A percentile compares a stretch with the other conserved stretches of the same genome.
Conservation (phyloP, 768 basidiomycete genomes). For the Sarcodon sp. region DNA sequence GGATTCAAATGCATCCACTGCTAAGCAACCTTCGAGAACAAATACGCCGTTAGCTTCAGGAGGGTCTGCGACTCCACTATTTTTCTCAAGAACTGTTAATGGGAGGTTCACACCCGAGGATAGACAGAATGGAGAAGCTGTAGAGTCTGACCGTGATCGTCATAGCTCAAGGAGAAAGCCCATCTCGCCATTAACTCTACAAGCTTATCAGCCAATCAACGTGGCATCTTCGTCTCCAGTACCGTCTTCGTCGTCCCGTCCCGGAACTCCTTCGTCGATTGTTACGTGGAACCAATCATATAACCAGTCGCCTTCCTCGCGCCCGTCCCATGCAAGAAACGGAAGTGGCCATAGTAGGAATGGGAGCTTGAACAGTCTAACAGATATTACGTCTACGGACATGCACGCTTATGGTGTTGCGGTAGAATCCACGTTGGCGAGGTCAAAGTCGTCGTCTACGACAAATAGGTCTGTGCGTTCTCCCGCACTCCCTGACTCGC, state of each 20-base stretch:
- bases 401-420: not conserved
- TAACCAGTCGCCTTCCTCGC: not conserved
- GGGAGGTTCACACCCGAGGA: conserved; percentile 57
- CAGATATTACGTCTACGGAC: conserved; percentile 8
- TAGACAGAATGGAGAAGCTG: conserved; percentile 11
- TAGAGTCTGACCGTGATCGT: conserved; percentile 36
- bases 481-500: conserved; percentile 49
- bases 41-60: conserved; percentile 27
- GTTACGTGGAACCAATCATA: conserved; percentile 15
- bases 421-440: conserved; percentile 3
- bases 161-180: conserved; percentile 39
- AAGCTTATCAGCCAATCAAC: conserved; percentile 46
- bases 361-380: conserved; percentile 16
- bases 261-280: conserved; percentile 37
- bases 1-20: conserved; percentile 41
- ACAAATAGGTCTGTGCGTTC: conserved; percentile 32
- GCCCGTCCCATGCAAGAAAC: not conserved
- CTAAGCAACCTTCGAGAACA: conserved; percentile 30
- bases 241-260: conserved; percentile 55
- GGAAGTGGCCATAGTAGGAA: conserved; percentile 14
- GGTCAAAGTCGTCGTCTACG: conserved; percentile 25
- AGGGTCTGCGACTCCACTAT: conserved; percentile 27
- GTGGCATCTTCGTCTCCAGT: conserved; percentile 26
- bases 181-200: conserved; percentile 55
- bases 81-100: conserved; percentile 46